Base-by-base conservation (phyloP, 768 basidiomycete species). In the Russula earlei region DNA sequence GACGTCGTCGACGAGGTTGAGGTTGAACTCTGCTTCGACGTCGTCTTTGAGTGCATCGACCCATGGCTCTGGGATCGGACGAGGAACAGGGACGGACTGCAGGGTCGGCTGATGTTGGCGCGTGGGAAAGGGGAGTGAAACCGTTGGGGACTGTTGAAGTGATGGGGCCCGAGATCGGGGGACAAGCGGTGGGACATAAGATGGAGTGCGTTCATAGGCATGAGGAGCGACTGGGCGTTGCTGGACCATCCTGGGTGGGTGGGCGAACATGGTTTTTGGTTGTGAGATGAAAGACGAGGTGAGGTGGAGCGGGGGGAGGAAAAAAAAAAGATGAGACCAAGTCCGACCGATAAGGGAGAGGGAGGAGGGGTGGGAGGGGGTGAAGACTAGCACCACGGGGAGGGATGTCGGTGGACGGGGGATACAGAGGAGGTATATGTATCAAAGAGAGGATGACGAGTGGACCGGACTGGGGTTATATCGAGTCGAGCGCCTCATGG, bases 11-110 rank as follows among this genome's bases (percentile, higher is more conserved):
- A 58, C 57, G 27, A 58, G 34, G 17, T n/a, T 42, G 8, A 58
- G 57, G 22, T 38, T 58, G 41, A 54, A 58, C 33, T 58, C 57
- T 1, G 57, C 47, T 29, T 58, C 57, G 42, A 58, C 52, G 22
- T 58, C 57, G 5, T 58, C 52, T 20, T 58, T 58, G 47, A 58
- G 57, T 31, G 57, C 57, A 40, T 58, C 57, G 8, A 58, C 52
- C 57, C 57, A 58, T 15, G 34, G 57, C 5, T 58, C 57, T 42
- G 56, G 56, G 33, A 24, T 43, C n/a, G 33, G 52, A 36, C 57
- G 52, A 38, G 46, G 12, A 5, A 12, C 9, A 3, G 43, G 55
- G 31, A 27, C 17, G 24, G 56, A 19, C 6, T 9, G 46, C 20
- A 52, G 57, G 12, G 25, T 5, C 5, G 20, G 24, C 22, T 58